A percentile compares a stretch with the other conserved stretches of the same genome.
phyloP scores from a whole-genome alignment of 257 asterid genomes.

The Primulina huaijiensis region DNA sequence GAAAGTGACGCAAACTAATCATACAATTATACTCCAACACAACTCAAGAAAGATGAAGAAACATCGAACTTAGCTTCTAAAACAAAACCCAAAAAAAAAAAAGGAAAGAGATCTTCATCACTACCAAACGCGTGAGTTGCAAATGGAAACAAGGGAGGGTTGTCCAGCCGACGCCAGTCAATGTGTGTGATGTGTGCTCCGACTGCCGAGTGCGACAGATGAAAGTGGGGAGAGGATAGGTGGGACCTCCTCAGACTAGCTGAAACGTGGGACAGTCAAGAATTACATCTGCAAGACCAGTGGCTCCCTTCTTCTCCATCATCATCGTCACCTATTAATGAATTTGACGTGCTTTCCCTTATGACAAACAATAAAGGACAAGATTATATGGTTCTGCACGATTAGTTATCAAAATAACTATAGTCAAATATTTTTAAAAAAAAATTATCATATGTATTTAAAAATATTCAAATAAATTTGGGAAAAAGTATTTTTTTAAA shows the following conservation, averaged over 20 bases:
- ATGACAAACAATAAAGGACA: not conserved
- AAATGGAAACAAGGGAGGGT: not conserved
- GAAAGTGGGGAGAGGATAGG: not conserved
- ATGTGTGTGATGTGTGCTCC: not conserved
- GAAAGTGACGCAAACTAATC: conserved; percentile 36
- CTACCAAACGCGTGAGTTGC: not conserved
- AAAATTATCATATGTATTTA: no score
- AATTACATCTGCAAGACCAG: not conserved
- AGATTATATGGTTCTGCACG: no score
- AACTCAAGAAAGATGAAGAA: conserved; percentile 11
- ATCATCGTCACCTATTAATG: not conserved
- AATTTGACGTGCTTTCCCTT: no score
- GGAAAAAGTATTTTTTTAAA: no score
- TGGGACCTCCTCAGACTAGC: not conserved
- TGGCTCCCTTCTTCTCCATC: not conserved
- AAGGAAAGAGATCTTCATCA: not conserved
- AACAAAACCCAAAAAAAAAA: no score
- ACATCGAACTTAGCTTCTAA: not conserved
- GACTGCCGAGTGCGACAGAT: not conserved
- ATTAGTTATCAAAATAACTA: no score
- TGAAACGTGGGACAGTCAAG: not conserved
- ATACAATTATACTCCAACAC: conserved; percentile 8
- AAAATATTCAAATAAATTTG: no score
- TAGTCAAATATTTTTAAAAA: no score
- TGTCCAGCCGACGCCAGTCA: not conserved